Evolutionary conservation across 768 basidiomycete species (phyloP).

Genomic region (Collybiopsis confluens): DNA sequence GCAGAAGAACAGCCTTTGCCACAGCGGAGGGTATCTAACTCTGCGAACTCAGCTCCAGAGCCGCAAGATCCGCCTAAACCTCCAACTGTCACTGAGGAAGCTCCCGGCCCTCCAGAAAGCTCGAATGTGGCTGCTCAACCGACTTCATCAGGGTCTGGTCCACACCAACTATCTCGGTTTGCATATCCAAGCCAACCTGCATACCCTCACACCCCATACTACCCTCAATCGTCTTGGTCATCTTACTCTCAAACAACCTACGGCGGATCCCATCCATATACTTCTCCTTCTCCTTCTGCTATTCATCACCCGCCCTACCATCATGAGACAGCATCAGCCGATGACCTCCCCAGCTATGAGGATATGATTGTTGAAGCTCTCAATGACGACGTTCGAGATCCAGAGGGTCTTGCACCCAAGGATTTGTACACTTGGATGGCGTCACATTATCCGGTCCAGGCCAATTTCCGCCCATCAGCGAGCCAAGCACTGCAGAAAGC

Average conservation of each 20-base stretch:
- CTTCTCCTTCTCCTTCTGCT: constrained; percentile 16
- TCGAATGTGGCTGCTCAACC: constrained; percentile 7
- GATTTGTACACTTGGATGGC: constrained; percentile 84
- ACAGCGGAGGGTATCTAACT: constrained; percentile 14
- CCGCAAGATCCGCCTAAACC: not conserved
- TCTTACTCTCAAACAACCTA: constrained; percentile 27
- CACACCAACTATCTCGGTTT: constrained; percentile 7
- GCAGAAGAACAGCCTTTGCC: constrained; percentile 7
- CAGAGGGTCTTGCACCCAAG: constrained; percentile 81
- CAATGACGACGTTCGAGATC: constrained; percentile 49
- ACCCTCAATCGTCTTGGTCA: constrained; percentile 33
- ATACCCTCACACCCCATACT: constrained; percentile 69
- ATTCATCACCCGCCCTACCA: constrained; percentile 15
- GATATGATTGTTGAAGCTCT: constrained; percentile 89
- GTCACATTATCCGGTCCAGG: constrained; percentile 73
- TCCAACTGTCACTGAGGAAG: not conserved
- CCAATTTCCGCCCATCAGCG: constrained; percentile 87
- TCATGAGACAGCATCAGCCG: constrained; percentile 18
- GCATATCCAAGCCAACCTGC: constrained; percentile 35
- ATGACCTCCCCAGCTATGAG: constrained; percentile 80
- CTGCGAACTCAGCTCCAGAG: not conserved
- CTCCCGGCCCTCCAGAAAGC: not conserved
- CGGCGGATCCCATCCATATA: constrained; percentile 20
- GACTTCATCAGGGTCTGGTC: constrained; percentile 5
- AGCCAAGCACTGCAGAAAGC: constrained; percentile 89